Evolutionary conservation across 2,329 filamentous ascomycete species (phyloP).

Genomic region (Massarina eburnea): DNA sequence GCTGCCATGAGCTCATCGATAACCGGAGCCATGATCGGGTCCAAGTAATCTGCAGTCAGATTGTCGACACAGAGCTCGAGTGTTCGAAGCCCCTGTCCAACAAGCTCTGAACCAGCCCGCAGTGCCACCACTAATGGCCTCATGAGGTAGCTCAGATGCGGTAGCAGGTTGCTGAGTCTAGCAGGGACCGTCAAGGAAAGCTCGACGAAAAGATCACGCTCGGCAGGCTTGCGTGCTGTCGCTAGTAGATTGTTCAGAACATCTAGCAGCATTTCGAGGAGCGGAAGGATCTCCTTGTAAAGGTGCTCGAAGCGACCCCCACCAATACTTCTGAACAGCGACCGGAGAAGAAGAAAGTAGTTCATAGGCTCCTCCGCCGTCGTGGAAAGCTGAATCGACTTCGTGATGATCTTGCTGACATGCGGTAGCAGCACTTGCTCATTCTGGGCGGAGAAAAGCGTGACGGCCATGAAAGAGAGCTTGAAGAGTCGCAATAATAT

Average conservation of each 20-base stretch:
- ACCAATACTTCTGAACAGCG: slow-evolving; percentile 93
- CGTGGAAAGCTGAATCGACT: slow-evolving; percentile 94
- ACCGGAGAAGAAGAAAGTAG: slow-evolving; percentile 91
- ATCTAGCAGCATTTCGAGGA: slow-evolving; percentile 96
- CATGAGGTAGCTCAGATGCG: slow-evolving; percentile 96
- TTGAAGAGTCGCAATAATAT: slow-evolving; percentile 95
- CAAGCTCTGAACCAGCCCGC: slow-evolving; percentile 86
- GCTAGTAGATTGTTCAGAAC: slow-evolving; percentile 93
- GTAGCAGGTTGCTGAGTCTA: slow-evolving; percentile 87
- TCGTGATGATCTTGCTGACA: slow-evolving; percentile 94
- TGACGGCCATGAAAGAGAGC: slow-evolving; percentile 98
- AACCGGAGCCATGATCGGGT: slow-evolving; percentile 98
- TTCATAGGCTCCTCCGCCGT: slow-evolving; percentile 98
- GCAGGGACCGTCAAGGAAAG: slow-evolving; percentile 95
- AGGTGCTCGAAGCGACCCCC: slow-evolving; percentile 96
- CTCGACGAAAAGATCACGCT: slow-evolving; percentile 95
- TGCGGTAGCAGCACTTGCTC: slow-evolving; percentile 94
- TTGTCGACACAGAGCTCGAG: slow-evolving; percentile 98
- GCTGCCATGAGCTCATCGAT: slow-evolving; percentile 99
- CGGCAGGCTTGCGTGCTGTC: slow-evolving; percentile 84
- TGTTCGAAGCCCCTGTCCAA: slow-evolving; percentile 90
- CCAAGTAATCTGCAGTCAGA: slow-evolving; percentile 93
- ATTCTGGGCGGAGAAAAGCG: slow-evolving; percentile 90
- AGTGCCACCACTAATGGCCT: slow-evolving; percentile 93
- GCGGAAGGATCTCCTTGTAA: slow-evolving; percentile 95